Evolutionary conservation across 1,139 yeast genomes (phyloP).

Genomic region (Tardiomyces blankii): DNA sequence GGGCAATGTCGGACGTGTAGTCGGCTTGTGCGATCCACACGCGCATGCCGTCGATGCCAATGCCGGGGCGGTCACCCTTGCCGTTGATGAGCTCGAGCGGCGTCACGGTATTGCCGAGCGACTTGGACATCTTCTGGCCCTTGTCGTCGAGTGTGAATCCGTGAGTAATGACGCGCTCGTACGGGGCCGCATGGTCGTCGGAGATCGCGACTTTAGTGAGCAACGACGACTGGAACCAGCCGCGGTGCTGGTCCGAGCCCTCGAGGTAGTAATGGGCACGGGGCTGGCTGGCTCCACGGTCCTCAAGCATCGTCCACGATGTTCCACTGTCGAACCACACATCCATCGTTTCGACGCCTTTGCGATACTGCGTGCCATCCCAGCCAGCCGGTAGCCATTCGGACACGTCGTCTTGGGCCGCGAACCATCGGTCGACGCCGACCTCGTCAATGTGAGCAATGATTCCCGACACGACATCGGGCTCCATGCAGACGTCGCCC

Average conservation of each 20-base stretch:
- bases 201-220: constrained; percentile 57
- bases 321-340: constrained; percentile 99
- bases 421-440: constrained; percentile 61
- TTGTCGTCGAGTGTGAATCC: constrained; percentile 85
- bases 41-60: constrained; percentile 88
- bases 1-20: constrained; percentile 67
- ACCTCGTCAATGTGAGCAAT: constrained; percentile 39
- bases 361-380: constrained; percentile 34
- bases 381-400: constrained; percentile 60
- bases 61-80: constrained; percentile 45
- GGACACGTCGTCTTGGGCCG: constrained; percentile 36
- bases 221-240: constrained; percentile 96
- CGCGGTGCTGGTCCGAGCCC: constrained; percentile 96
- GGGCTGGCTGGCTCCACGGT: constrained; percentile 18
- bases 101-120: constrained; percentile 69
- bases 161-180: constrained; percentile 68
- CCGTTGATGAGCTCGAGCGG: constrained; percentile 56
- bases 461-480: constrained; percentile 41
- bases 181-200: constrained; percentile 43
- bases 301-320: constrained; percentile 64
- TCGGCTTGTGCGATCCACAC: constrained; percentile 87
- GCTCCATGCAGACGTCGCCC: constrained; percentile 46
- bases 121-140: constrained; percentile 89
- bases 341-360: constrained; percentile 90
- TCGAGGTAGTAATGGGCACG: constrained; percentile 78